A percentile compares a stretch with the other conserved stretches of the same genome.
Evolutionary conservation across 139 green algal species (phyloP).

Genomic region (Chlorella sp.): DNA sequence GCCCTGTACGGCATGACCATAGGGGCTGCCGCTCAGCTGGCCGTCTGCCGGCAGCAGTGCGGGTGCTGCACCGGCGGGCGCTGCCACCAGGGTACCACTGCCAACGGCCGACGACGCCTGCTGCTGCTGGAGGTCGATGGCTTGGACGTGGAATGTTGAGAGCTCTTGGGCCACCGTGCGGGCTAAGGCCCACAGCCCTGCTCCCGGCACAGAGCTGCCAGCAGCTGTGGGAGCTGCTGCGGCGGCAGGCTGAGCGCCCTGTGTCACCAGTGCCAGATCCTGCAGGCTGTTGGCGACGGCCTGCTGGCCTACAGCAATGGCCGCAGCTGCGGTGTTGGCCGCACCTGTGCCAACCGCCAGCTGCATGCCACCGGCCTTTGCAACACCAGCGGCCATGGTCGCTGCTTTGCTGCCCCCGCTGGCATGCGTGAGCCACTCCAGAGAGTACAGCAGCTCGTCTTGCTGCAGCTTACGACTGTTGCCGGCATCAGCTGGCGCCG

Average conservation of each 20-base stretch:
- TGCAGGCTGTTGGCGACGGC: neutral
- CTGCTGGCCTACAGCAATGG: slow-evolving; percentile 22
- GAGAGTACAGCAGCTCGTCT: slow-evolving; percentile 25
- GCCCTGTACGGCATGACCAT: slow-evolving; percentile 6
- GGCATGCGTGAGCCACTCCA: slow-evolving; percentile 34
- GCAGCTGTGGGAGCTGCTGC: neutral
- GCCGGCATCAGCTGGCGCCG: neutral
- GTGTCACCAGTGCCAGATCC: slow-evolving; percentile 5
- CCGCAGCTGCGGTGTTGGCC: neutral
- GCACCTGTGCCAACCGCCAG: neutral
- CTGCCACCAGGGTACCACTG: neutral
- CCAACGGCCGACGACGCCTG: neutral
- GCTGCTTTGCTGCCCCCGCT: neutral
- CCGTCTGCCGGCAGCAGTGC: neutral
- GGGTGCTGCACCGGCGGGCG: neutral
- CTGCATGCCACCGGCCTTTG: neutral
- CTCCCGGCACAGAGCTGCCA: neutral
- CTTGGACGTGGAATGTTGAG: neutral
- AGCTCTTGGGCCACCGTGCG: slow-evolving; percentile 40
- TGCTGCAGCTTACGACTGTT: neutral
- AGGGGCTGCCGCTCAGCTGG: neutral
- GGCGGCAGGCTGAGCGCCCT: neutral
- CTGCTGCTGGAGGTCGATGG: slow-evolving; percentile 29
- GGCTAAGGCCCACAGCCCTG: slow-evolving; percentile 35
- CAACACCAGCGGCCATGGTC: neutral